Base-by-base conservation (phyloP, 768 basidiomycete species). In the Aureoboletus auriporus region DNA sequence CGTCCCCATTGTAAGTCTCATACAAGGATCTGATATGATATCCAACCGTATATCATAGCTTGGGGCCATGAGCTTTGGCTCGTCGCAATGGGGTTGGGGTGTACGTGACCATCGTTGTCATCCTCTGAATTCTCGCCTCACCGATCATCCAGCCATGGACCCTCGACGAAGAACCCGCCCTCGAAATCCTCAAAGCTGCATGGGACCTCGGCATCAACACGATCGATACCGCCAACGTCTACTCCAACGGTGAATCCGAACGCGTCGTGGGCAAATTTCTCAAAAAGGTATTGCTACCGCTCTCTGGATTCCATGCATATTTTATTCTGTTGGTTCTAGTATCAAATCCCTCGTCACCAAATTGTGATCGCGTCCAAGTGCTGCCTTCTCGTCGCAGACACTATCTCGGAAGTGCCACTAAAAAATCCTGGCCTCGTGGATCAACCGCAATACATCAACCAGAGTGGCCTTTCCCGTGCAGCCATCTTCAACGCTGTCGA, bases 131-230 rank as follows among this genome's bases (percentile, higher is more conserved):
- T 16, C 11, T 16, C 10, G 26, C 26, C 39, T 40, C 17, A 50
- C 49, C 26, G 8, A 11, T 13, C 23, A 31, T 26, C 55, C n/a
- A 7, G 31, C 13, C 58, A 5, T 69, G 64, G 57, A 56, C 62
- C 33, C 50, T 64, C 5, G 62, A 54, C 1, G 65, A 65, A 44
- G 61, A 56, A 3, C 44, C 67, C 13, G 61, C 68, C 0, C 46
- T 68, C 17, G 51, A 59, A 39, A 58, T 73, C 50, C 47, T 75
- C 43, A 71, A 73, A 49, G 59, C 62, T 10, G 74, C 75, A 6
- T 74, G 62, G 62, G 66, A 72, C 28, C 53, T 62, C 13, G 75
- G 74, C 5, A 63, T 75, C 51, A 71, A 63, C 46, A 71, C 69
- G 5, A 62, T 69, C 44, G 72, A 74, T 30, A 70, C 71, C 1